Evolutionary conservation across 805 yeast genomes (phyloP).

Genomic region (Kuraishia hungarica): DNA sequence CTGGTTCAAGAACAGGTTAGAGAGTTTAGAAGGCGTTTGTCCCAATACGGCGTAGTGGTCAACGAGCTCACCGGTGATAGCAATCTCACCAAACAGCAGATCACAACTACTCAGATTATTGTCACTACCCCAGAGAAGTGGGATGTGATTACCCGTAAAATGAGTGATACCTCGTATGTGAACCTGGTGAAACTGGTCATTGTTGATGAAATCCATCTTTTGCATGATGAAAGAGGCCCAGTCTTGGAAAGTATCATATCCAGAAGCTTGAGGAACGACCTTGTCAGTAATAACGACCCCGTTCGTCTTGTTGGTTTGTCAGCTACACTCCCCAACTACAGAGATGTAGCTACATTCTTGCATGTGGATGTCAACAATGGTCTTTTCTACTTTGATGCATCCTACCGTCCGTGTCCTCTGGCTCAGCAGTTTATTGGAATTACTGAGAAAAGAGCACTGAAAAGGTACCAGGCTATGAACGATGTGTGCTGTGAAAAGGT

Average conservation of each 20-base stretch:
- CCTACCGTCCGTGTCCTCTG: conserved; percentile 87
- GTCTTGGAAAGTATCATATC: conserved; percentile 85
- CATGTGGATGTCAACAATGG: conserved; percentile 54
- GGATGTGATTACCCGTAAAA: conserved; percentile 88
- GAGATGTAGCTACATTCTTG: conserved; percentile 78
- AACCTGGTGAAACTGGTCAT: conserved; percentile 56
- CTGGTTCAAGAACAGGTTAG: conserved; percentile 92
- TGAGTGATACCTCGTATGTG: conserved; percentile 55
- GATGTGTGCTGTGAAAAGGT: conserved; percentile 83
- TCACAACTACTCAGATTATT: conserved; percentile 68
- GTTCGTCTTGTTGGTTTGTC: conserved; percentile 80
- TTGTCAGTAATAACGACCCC: conserved; percentile 27
- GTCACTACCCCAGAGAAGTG: conserved; percentile 97
- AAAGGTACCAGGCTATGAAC: conserved; percentile 74
- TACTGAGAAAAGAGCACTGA: conserved; percentile 73
- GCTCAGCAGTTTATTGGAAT: conserved; percentile 85
- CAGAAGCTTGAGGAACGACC: conserved; percentile 48
- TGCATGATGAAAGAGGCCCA: conserved; percentile 94
- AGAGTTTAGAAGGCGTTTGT: conserved; percentile 67
- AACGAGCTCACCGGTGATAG: conserved; percentile 90
- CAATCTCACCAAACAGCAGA: conserved; percentile 64
- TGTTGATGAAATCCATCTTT: conserved; percentile 86
- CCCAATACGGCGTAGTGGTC: conserved; percentile 58
- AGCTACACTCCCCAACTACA: conserved; percentile 86
- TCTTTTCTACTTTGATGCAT: conserved; percentile 72